Evolutionary conservation across 345 rosid species (phyloP), one percentile per base, ranked within the genome.

Genomic region (Eucalyptus tenuipes): DNA sequence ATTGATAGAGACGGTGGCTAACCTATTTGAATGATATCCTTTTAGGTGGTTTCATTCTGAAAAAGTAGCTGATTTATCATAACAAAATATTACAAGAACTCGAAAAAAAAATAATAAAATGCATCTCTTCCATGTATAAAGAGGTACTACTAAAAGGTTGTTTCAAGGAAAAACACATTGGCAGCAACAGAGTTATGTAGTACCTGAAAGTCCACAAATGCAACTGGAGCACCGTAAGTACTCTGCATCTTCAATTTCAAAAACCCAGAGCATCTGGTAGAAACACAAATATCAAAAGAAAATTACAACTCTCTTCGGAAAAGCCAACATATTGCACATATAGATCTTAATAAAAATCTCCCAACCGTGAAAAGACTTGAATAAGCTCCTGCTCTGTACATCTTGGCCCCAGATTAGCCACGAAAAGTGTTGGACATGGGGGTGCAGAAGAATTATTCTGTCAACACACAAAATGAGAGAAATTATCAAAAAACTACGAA

Each of bases 141-240:
- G 55, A 87, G 80, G 29, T 75, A 37, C 47, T 11, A 75, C 29
- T 12, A 40, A 10, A 75, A 75, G 16, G 25, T 40, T 40, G 5
- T 40, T 40, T 75, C 45, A 75, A 75, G 47, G 84, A 40, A 48
- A 33, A 59, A 82, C 48, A 49, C 22, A 57, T 20, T 24, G 10
- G 37, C 29, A 12, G 49, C 55, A 81, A 31, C 84, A 90, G 80
- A 66, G 81, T 52, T 40, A 87, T 80, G 29, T 44, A 29, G 71
- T 91, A 97, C 98, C 99, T 94, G 96, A 87, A 96, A 96, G 92
- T 97, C 99, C 87, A 96, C 96, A 92, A 97, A 96, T 90, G 99
- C 99, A 91, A 97, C 97, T 31, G 96, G 95, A 87, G 95, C 89
- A 85, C 98, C 97, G 64, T 96, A 95, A 13, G 96, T 96, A 89